A percentile compares a stretch with the other conserved stretches of the same genome.
These are phyloP conservation scores for Backusella circina DNA, from an alignment of 192 early-diverging fungal genomes.

Conservation along the genomic window DNA sequence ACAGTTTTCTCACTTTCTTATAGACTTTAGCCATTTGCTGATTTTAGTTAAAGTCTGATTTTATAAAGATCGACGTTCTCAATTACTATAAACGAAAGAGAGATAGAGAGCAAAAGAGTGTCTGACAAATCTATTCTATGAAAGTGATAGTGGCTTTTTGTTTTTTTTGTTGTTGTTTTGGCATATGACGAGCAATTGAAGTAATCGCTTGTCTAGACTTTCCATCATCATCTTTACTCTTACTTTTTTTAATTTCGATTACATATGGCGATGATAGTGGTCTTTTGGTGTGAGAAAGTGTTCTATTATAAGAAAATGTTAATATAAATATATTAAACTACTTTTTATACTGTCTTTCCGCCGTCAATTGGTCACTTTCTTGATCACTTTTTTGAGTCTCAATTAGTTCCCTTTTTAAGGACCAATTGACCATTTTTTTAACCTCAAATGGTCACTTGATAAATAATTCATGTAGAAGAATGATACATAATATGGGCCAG, in stretches of 20 bases:
- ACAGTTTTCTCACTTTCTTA: neutral
- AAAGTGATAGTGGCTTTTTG: neutral
- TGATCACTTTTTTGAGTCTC: too few species aligned
- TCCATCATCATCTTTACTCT: neutral
- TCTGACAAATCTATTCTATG: slow-evolving; percentile 5
- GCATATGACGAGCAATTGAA: slow-evolving; percentile 2
- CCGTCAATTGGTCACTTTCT: too few species aligned
- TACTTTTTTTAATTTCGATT: neutral
- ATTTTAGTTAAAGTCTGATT: neutral
- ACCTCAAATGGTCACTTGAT: too few species aligned
- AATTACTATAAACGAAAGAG: neutral
- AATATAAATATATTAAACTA: too few species aligned
- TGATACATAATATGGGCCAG: too few species aligned
- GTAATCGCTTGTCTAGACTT: neutral
- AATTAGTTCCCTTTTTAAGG: too few species aligned
- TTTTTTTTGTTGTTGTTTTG: neutral
- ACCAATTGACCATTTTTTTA: too few species aligned
- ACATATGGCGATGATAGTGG: neutral
- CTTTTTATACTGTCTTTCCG: too few species aligned
- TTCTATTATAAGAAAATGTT: neutral
- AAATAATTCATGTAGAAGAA: too few species aligned
- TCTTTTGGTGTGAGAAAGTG: neutral
- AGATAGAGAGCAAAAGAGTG: neutral
- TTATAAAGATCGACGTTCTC: neutral
- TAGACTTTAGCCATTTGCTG: neutral